A percentile compares a stretch with the other conserved stretches of the same genome.
Evolutionary conservation across 805 yeast genomes (phyloP).

Genomic region (Wickerhamomyces rabaulensis): DNA sequence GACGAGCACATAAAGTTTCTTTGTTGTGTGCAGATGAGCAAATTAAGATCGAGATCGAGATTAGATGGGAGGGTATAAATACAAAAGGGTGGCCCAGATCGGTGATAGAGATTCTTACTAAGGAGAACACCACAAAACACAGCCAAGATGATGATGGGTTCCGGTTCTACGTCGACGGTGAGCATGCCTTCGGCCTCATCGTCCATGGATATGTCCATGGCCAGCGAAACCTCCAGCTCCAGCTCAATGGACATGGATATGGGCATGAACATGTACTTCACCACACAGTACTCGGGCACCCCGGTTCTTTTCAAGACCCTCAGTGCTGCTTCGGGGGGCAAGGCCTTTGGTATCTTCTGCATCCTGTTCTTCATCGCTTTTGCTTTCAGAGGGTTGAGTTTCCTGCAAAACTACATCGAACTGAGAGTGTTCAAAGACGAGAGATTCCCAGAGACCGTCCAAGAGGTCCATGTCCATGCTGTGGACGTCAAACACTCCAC

Average conservation of each 20-base stretch:
- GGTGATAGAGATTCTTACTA: no score
- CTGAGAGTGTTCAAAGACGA: constrained; percentile 42
- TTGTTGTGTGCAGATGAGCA: not conserved
- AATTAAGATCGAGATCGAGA: not conserved
- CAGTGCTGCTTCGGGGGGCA: constrained; percentile 47
- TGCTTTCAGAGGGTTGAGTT: constrained; percentile 53
- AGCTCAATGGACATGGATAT: constrained; percentile 12
- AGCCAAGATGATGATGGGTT: constrained; percentile 25
- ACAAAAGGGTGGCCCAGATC: no score
- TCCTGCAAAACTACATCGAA: constrained; percentile 59
- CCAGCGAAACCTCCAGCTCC: constrained; percentile 27
- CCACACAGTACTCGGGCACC: constrained; percentile 42
- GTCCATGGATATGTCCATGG: constrained; percentile 9
- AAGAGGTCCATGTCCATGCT: not conserved
- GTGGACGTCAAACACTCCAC: not conserved
- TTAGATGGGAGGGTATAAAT: not conserved
- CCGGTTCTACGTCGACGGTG: constrained; percentile 18
- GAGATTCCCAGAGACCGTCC: not conserved
- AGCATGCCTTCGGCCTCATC: constrained; percentile 7
- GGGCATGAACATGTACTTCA: constrained; percentile 54
- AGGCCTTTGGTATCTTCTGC: constrained; percentile 71
- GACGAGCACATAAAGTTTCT: constrained; percentile 8
- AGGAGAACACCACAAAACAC: not conserved
- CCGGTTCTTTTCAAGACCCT: constrained; percentile 61
- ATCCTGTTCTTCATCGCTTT: constrained; percentile 55